Evolutionary conservation across 768 basidiomycete species (phyloP), one percentile per base, ranked within the genome.

Genomic region (Mycena crocata): DNA sequence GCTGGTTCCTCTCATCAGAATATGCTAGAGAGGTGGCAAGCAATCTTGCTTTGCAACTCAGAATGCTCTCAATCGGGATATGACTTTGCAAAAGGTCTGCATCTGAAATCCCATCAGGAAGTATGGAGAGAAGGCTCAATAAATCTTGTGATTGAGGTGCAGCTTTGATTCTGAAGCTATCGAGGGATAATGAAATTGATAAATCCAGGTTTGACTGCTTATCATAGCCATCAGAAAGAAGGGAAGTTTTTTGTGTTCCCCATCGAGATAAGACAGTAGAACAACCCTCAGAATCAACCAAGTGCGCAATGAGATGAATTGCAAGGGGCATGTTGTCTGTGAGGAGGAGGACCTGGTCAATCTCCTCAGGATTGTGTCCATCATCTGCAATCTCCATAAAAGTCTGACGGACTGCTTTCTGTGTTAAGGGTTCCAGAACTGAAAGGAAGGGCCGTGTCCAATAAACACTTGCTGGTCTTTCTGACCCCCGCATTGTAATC

Each of bases 381-480:
- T 35, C 37, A 21, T 65, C 64, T 21, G 64, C 39, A 26, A 65
- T 57, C 9, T 37, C 40, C 15, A 40, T 40, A 21, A 40, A 40
- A 5, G 8, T 40, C 15, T 40, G 40, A 4, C 40, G 40, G 15
- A 21, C 40, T 8, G 40, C 40, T 17, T 40, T 21, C 5, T 40
- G 5, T 40, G 40, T 17, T 40, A 40, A 4, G 9, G 40, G 40
- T 5, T 40, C 5, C 40, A 40, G 15, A 19, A 21, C 15, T 9
- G 17, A 5, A 14, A 40, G 15, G 28, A 65, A 65, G 19, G 64
- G 64, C 4, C 39, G 56, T 12, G 64, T 58, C 57, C 64, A 65
- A 6, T 42, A 39, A 1, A 65, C 54, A 12, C 28, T 40, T 8
- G 28, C 30, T 9, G 64, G 64, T 23, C 64, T 35, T 28, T 65